phyloP scores from a whole-genome alignment of 148 eudicot species.

The Rhododendron simsii region DNA sequence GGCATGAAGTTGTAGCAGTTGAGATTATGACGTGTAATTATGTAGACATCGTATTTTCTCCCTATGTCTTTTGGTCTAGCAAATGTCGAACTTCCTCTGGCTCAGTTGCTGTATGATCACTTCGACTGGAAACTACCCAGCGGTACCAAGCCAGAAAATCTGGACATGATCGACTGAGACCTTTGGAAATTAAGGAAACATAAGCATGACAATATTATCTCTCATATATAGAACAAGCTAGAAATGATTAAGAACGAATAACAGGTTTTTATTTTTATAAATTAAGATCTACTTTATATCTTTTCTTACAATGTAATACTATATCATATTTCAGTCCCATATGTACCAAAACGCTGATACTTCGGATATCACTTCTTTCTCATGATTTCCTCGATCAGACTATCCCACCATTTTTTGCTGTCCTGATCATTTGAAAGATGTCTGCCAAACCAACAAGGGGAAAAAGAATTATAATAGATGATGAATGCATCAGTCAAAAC shows the following conservation, averaged over 20 bases:
- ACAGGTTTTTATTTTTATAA: not conserved
- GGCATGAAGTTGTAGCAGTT: not conserved
- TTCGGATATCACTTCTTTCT: not conserved
- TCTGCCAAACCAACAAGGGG: conserved; percentile 26
- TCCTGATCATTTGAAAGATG: conserved; percentile 41
- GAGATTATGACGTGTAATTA: not conserved
- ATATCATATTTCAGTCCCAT: not conserved
- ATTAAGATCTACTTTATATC: not conserved
- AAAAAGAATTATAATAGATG: not conserved
- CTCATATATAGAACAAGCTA: not conserved
- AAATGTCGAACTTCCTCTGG: conserved; percentile 25
- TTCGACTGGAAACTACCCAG: conserved; percentile 26
- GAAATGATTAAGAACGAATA: not conserved
- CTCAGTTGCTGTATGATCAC: conserved; percentile 17
- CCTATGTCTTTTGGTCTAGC: conserved; percentile 21
- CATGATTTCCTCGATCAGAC: conserved; percentile 13
- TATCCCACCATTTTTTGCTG: conserved; percentile 20
- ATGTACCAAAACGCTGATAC: not conserved
- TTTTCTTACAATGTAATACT: not conserved
- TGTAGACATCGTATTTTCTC: conserved; percentile 1
- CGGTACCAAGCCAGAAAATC: conserved; percentile 2
- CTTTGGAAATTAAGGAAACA: conserved; percentile 6
- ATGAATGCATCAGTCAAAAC: not conserved
- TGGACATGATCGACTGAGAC: conserved; percentile 23
- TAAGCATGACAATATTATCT: not conserved